phyloP scores from a whole-genome alignment of 2,329 filamentous ascomycete species.

The Fusarium sp. region DNA sequence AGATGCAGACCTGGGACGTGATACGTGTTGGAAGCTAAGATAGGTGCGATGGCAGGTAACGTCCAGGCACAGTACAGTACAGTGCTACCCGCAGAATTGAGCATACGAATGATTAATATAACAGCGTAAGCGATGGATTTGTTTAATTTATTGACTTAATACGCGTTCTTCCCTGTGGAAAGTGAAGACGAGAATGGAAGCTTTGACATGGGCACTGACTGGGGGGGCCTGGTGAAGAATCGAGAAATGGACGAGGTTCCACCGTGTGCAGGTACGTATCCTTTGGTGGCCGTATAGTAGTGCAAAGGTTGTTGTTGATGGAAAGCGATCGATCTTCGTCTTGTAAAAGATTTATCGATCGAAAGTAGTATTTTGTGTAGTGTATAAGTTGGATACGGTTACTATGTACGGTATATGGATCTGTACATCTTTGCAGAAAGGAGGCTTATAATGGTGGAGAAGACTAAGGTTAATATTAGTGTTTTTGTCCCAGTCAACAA shows the following conservation, averaged over 20 bases:
- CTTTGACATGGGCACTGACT: constrained; percentile 16
- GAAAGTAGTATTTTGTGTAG: constrained; percentile 17
- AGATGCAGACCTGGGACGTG: constrained; percentile 34
- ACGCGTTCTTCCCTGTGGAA: background rate
- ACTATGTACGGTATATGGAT: background rate
- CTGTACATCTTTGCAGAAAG: constrained; percentile 3
- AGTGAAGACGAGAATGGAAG: constrained; percentile 9
- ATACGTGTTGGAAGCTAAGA: constrained; percentile 36
- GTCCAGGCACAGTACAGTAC: background rate
- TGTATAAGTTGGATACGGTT: background rate
- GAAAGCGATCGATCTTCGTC: constrained; percentile 16
- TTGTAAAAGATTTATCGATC: constrained; percentile 16
- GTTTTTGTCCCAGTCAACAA: background rate
- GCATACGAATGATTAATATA: constrained; percentile 7
- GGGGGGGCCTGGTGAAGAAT: background rate
- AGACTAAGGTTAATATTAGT: constrained; percentile 18
- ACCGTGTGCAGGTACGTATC: background rate
- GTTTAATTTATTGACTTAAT: background rate
- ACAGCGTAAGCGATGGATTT: constrained; percentile 11
- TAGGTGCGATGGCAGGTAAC: background rate
- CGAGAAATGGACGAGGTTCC: constrained; percentile 2
- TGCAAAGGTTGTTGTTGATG: constrained; percentile 4
- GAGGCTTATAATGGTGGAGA: constrained; percentile 19
- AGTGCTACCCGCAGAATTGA: constrained; percentile 13
- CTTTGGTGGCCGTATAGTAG: constrained; percentile 1